Evolutionary conservation across 441 rosid genomes (phyloP).

Genomic region (Heliophila coronopifolia): DNA sequence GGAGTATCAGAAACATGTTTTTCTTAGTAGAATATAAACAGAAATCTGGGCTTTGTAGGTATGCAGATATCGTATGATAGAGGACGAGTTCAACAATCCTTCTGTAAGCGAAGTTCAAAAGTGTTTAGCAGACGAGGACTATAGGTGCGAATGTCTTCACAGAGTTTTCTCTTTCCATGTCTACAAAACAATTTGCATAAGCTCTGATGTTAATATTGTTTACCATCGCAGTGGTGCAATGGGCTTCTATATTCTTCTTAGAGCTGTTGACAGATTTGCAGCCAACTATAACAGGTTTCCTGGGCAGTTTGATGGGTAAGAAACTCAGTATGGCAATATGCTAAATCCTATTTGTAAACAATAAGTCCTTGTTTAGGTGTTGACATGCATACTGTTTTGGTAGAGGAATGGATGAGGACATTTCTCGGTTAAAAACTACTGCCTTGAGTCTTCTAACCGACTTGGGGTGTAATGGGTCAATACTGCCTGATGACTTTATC

Average conservation of each 20-base stretch:
- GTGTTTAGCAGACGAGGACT: conserved; percentile 68
- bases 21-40: conserved; percentile 4
- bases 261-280: conserved; percentile 79
- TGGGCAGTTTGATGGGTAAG: conserved; percentile 86
- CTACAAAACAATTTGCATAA: not conserved
- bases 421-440: conserved; percentile 56
- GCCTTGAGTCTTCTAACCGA: conserved; percentile 65
- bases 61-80: conserved; percentile 63
- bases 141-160: conserved; percentile 43
- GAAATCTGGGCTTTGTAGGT: conserved; percentile 43
- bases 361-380: not conserved
- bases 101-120: conserved; percentile 60
- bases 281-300: conserved; percentile 82
- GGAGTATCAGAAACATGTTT: no score
- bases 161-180: no score
- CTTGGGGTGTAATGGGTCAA: conserved; percentile 69
- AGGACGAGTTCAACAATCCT: conserved; percentile 75
- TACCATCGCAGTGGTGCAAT: conserved; percentile 49
- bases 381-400: conserved; percentile 15
- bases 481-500: conserved; percentile 74
- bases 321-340: conserved; percentile 4
- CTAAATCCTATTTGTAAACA: not conserved
- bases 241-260: conserved; percentile 81
- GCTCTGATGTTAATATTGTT: conserved; percentile 9
- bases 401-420: conserved; percentile 71